Evolutionary conservation across 169 alveolate genomes (phyloP).

Genomic region (Plasmodium chabaudi): DNA sequence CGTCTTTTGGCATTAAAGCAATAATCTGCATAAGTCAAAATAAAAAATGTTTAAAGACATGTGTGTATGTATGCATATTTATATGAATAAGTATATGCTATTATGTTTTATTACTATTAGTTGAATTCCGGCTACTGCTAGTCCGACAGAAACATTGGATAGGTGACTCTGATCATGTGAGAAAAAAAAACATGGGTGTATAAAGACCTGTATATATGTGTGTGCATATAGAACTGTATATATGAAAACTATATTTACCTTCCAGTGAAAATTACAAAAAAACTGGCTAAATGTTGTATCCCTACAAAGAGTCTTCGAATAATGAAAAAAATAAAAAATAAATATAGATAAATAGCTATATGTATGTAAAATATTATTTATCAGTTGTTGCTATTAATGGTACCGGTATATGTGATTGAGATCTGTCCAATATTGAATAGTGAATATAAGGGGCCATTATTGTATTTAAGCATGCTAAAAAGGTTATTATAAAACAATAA

Average conservation of each 20-base stretch:
- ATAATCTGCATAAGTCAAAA: conserved; percentile 24
- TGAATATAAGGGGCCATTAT: conserved; percentile 64
- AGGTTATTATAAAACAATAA: conserved; percentile 24
- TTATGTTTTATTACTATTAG: conserved; percentile 43
- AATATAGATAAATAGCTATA: not conserved
- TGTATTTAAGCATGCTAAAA: conserved; percentile 67
- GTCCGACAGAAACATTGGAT: conserved; percentile 62
- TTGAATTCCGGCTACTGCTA: conserved; percentile 71
- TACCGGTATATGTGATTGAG: conserved; percentile 70
- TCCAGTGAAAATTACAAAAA: conserved; percentile 68
- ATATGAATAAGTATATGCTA: not conserved
- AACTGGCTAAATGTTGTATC: conserved; percentile 35
- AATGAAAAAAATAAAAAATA: not conserved
- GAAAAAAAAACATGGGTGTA: not conserved
- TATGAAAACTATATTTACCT: conserved; percentile 17
- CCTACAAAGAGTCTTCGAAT: conserved; percentile 39
- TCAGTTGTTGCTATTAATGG: not conserved
- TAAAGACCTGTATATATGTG: not conserved
- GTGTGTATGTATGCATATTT: conserved; percentile 4
- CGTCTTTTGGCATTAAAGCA: conserved; percentile 60
- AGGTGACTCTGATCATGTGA: conserved; percentile 27
- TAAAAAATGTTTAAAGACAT: not conserved
- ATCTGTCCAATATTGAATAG: conserved; percentile 50
- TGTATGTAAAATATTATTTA: not conserved
- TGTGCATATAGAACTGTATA: not conserved